These are phyloP conservation scores for Ilyonectria mors-panacis DNA, from an alignment of 2,329 filamentous ascomycete species.

Conservation along the genomic window DNA sequence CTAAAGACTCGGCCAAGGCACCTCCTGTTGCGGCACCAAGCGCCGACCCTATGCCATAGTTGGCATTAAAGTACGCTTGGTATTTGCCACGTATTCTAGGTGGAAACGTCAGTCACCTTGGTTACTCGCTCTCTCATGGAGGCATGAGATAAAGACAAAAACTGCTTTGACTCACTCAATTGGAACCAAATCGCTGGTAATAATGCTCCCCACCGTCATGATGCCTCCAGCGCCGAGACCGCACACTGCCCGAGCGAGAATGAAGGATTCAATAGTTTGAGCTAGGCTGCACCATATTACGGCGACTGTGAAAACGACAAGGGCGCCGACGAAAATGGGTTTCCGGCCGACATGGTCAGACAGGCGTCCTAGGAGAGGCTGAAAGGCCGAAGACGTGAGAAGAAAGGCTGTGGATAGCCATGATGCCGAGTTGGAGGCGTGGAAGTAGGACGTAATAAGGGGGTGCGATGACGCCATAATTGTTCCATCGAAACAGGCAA, in stretches of 20 bases:
- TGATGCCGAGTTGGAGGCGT: constrained; percentile 82
- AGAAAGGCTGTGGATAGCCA: constrained; percentile 88
- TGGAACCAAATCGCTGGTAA: constrained; percentile 81
- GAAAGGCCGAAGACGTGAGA: constrained; percentile 81
- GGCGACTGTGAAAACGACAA: constrained; percentile 74
- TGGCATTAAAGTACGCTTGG: constrained; percentile 79
- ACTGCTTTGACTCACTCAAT: constrained; percentile 69
- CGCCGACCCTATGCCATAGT: constrained; percentile 71
- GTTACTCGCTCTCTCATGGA: constrained; percentile 2
- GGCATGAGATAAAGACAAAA: neutral
- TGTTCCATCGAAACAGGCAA: constrained; percentile 80
- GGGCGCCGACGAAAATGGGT: constrained; percentile 74
- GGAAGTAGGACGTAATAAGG: constrained; percentile 85
- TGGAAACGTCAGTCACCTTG: too few relatives aligned
- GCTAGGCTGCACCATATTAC: constrained; percentile 81
- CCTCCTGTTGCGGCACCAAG: constrained; percentile 80
- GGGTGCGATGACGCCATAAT: constrained; percentile 88
- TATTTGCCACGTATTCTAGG: constrained; percentile 70
- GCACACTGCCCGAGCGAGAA: constrained; percentile 78
- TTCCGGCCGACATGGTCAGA: constrained; percentile 82
- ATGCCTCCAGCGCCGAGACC: constrained; percentile 82
- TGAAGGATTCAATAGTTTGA: constrained; percentile 77
- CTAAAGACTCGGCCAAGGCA: constrained; percentile 77
- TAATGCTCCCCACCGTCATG: constrained; percentile 78
- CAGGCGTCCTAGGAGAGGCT: constrained; percentile 81